Conservation (phyloP, 768 basidiomycete species). For the Lactarius quietus region DNA sequence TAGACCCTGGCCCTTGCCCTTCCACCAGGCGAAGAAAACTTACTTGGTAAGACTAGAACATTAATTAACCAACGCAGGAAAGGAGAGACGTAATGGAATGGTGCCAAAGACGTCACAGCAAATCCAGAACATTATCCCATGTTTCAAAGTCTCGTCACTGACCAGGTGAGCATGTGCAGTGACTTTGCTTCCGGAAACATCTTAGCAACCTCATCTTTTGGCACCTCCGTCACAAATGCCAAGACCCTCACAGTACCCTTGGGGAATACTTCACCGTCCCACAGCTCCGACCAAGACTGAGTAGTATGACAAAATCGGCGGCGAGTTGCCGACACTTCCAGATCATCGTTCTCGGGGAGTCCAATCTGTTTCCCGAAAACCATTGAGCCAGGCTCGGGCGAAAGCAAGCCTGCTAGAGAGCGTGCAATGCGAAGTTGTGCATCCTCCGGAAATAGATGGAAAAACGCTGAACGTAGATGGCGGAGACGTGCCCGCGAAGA, state of each 20-base stretch:
- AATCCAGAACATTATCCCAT: background rate
- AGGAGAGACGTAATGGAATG: background rate
- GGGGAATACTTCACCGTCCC: constrained; percentile 38
- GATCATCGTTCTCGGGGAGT: constrained; percentile 33
- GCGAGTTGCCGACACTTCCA: background rate
- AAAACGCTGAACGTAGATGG: constrained; percentile 48
- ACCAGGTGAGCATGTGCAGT: background rate
- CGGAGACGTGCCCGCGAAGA: constrained; percentile 45
- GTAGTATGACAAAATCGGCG: constrained; percentile 34
- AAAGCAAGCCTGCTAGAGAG: constrained; percentile 42
- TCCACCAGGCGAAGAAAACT: too few relatives aligned
- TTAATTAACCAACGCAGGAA: background rate
- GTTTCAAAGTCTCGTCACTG: constrained; percentile 1
- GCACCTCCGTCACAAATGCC: constrained; percentile 12
- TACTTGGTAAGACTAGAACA: too few relatives aligned
- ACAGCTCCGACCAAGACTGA: constrained; percentile 37
- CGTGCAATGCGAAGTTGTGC: constrained; percentile 42
- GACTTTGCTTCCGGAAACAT: background rate
- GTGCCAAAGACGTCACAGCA: background rate
- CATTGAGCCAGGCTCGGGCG: constrained; percentile 42
- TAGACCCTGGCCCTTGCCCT: too few relatives aligned
- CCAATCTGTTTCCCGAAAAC: constrained; percentile 44
- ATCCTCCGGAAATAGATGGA: constrained; percentile 45
- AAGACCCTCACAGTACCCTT: constrained; percentile 35
- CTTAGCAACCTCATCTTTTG: background rate